Evolutionary conservation across 371 early-diverging fungal genomes (phyloP), one percentile per base, ranked within the genome.

Genomic region (Lichtheimia ramosa): DNA sequence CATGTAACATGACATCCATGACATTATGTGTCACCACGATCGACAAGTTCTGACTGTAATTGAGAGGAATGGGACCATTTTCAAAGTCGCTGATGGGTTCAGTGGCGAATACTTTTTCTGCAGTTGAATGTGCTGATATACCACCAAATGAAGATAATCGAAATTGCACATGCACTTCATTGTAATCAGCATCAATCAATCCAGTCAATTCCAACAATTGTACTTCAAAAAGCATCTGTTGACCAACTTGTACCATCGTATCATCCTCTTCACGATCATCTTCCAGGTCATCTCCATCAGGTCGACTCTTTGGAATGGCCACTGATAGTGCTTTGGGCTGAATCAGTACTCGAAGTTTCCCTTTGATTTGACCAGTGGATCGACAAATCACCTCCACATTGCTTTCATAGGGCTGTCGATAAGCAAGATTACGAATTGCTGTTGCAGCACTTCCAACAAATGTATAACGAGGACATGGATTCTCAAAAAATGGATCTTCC

Each of bases 91-190:
- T 69, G 16, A 74, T 73, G 13, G 85, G 83, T 18, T 89, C 86
- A 1, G 89, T 87, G 0, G 86, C 71, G 64, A 70, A 89, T 5
- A 87, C 54, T 10, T 79, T 74, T 42, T 88, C 88, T 0, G 65
- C 68, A 0, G 62, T 39, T 7, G 81, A 68, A 27, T 68, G 63
- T 5, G 54, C 62, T 23, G 54, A 48, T 21, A 77, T 66, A n/a
- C 61, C 68, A 15, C 86, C 87, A 69, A 91, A 86, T 5, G 83
- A 81, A 3, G 85, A 85, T 1, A 88, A 54, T 56, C 89, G 82
- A 68, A 93, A 88, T 51, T 92, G 93, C 43, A 87, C 89, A 66
- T 94, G 94, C 7, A 92, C 84, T 49, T 86, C 84, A 14, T 87
- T 84, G 63, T 82, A 88, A 43, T 86, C 79, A 8, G 64, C 56